Evolutionary conservation across 208 protist species (phyloP).

Genomic region (Leptomonas pyrrhocoris): DNA sequence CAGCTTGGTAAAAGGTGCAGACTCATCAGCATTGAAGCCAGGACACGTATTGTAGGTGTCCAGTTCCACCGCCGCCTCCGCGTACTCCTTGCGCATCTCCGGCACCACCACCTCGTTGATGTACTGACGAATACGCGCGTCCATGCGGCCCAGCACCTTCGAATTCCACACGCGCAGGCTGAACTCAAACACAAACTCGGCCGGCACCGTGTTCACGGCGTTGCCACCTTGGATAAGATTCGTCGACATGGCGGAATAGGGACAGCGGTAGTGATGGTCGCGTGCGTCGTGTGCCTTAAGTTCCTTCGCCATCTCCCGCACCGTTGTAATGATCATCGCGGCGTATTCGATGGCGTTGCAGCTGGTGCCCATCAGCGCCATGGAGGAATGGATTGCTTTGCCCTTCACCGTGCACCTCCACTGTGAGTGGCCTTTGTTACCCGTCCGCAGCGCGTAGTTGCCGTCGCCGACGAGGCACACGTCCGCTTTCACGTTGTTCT

Average conservation of each 20-base stretch:
- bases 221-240: constrained; percentile 44
- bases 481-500: constrained; percentile 37
- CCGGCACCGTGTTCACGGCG: constrained; percentile 54
- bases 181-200: constrained; percentile 41
- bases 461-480: constrained; percentile 43
- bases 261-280: constrained; percentile 25
- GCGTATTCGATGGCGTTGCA: constrained; percentile 54
- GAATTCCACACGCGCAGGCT: constrained; percentile 39
- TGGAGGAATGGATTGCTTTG: constrained; percentile 55
- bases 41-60: constrained; percentile 22
- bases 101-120: constrained; percentile 30
- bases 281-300: constrained; percentile 26
- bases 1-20: constrained; percentile 40
- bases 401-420: constrained; percentile 46
- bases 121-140: constrained; percentile 34
- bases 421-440: constrained; percentile 41
- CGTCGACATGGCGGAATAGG: constrained; percentile 28
- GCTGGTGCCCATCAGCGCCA: constrained; percentile 43
- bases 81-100: constrained; percentile 41
- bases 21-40: constrained; percentile 34
- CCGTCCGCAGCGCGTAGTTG: constrained; percentile 26
- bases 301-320: constrained; percentile 38
- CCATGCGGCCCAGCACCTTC: constrained; percentile 11
- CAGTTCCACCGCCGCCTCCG: constrained; percentile 25
- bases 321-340: constrained; percentile 48